These are phyloP conservation scores for Ogataea ganodermae DNA, from an alignment of 805 yeast species.

Conservation along the genomic window DNA sequence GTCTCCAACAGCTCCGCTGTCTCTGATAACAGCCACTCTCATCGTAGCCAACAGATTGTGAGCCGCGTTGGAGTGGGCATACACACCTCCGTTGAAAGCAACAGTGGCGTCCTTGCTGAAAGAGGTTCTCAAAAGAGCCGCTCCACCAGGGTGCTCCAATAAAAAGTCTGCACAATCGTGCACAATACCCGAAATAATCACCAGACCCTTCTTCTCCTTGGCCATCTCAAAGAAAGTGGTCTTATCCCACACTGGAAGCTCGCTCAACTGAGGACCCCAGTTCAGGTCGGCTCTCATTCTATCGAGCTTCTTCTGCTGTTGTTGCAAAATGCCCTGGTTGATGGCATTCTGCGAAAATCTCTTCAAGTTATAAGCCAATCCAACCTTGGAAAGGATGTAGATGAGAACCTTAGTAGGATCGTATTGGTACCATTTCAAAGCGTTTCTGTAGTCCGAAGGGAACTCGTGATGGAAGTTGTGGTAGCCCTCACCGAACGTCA, in stretches of 20 bases:
- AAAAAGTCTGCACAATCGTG: constrained; percentile 72
- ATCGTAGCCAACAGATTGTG: constrained; percentile 77
- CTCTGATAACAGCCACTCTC: constrained; percentile 80
- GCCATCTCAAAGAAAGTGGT: constrained; percentile 56
- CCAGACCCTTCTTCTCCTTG: constrained; percentile 54
- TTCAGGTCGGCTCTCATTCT: constrained; percentile 59
- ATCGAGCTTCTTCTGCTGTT: constrained; percentile 78
- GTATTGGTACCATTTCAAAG: constrained; percentile 83
- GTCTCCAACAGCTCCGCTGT: constrained; percentile 57
- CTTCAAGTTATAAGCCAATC: constrained; percentile 72
- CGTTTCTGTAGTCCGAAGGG: constrained; percentile 87
- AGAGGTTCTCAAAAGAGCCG: constrained; percentile 67
- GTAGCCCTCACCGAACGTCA: constrained; percentile 87
- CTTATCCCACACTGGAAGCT: constrained; percentile 75
- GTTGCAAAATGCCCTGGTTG: constrained; percentile 80
- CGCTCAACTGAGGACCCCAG: constrained; percentile 73
- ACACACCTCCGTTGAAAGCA: constrained; percentile 86
- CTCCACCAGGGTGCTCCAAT: constrained; percentile 85
- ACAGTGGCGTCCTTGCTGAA: constrained; percentile 80
- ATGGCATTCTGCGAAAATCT: constrained; percentile 79
- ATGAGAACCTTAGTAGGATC: constrained; percentile 78
- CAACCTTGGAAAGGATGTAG: constrained; percentile 59
- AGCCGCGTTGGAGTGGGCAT: constrained; percentile 84
- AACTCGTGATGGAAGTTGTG: constrained; percentile 91
- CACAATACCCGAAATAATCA: constrained; percentile 75